Percentiles rank a stretch among this genome's conserved stretches.
phyloP scores from a whole-genome alignment of 1,284 basidiomycete species.

The Malassezia brasiliensis region DNA sequence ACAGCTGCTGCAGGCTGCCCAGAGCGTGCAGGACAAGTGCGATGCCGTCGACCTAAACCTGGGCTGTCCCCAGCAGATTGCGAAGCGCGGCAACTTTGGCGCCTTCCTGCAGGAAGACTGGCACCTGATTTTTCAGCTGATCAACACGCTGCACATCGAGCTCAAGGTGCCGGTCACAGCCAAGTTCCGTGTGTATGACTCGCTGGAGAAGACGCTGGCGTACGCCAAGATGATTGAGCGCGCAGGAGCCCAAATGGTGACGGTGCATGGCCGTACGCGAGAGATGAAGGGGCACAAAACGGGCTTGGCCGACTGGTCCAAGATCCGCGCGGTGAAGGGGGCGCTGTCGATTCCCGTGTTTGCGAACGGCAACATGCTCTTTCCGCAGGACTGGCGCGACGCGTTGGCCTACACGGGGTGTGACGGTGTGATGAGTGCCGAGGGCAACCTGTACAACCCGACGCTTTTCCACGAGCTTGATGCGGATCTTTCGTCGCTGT shows the following conservation, averaged over 20 bases:
- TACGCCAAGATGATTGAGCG: conserved; percentile 91
- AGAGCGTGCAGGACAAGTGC: conserved; percentile 35
- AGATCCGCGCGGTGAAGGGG: conserved; percentile 74
- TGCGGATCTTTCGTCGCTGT: conserved; percentile 7
- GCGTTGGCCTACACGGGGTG: conserved; percentile 73
- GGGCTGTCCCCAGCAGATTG: conserved; percentile 86
- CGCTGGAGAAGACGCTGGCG: conserved; percentile 72
- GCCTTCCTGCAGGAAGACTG: conserved; percentile 89
- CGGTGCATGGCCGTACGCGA: conserved; percentile 79
- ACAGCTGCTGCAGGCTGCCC: conserved; percentile 52
- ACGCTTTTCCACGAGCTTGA: conserved; percentile 57
- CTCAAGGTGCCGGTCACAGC: conserved; percentile 83
- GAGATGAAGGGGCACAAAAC: conserved; percentile 74
- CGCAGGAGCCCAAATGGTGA: conserved; percentile 88
- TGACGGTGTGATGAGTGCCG: conserved; percentile 89
- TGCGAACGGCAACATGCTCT: conserved; percentile 94
- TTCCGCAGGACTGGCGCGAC: conserved; percentile 64
- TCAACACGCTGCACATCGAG: conserved; percentile 57
- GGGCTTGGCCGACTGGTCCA: conserved; percentile 70
- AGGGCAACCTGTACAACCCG: conserved; percentile 89
- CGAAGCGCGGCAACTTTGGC: conserved; percentile 74
- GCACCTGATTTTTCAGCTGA: conserved; percentile 55
- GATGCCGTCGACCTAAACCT: conserved; percentile 93
- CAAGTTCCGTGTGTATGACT: conserved; percentile 85
- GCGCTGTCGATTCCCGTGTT: conserved; percentile 85